Conservation (phyloP, 257 asterid genomes). For the Gentiana straminea region DNA sequence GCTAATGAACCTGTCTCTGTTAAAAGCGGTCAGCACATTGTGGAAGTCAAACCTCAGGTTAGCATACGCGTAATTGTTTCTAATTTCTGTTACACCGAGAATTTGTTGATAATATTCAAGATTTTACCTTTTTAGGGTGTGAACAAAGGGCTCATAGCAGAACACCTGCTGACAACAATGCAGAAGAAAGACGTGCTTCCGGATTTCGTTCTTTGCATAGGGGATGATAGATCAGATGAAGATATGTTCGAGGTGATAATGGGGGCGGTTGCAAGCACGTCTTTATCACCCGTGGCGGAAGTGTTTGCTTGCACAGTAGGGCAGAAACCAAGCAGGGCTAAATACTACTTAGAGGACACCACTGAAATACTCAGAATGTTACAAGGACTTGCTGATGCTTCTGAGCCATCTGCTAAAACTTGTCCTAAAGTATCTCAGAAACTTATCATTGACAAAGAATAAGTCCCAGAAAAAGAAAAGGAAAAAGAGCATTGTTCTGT, state of each 20-base stretch:
- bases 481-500: no score
- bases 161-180: constrained; percentile 45
- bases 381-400: constrained; percentile 64
- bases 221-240: constrained; percentile 80
- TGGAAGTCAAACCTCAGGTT: constrained; percentile 92
- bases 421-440: constrained; percentile 22
- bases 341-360: constrained; percentile 62
- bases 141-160: constrained; percentile 66
- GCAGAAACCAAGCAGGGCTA: constrained; percentile 76
- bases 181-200: constrained; percentile 43
- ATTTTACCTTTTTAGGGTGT: constrained; percentile 38
- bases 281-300: constrained; percentile 67
- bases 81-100: no score
- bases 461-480: not conserved
- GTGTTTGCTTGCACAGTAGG: constrained; percentile 80
- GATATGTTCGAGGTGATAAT: constrained; percentile 83
- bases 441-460: constrained; percentile 21
- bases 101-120: no score
- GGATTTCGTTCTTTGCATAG: constrained; percentile 72
- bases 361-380: constrained; percentile 69
- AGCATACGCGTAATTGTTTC: constrained; percentile 3
- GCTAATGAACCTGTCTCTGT: constrained; percentile 82
- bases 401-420: constrained; percentile 34
- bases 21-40: constrained; percentile 65
- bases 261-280: constrained; percentile 45